phyloP scores from a whole-genome alignment of 1,139 yeast genomes.

The Suhomyces kunorum region DNA sequence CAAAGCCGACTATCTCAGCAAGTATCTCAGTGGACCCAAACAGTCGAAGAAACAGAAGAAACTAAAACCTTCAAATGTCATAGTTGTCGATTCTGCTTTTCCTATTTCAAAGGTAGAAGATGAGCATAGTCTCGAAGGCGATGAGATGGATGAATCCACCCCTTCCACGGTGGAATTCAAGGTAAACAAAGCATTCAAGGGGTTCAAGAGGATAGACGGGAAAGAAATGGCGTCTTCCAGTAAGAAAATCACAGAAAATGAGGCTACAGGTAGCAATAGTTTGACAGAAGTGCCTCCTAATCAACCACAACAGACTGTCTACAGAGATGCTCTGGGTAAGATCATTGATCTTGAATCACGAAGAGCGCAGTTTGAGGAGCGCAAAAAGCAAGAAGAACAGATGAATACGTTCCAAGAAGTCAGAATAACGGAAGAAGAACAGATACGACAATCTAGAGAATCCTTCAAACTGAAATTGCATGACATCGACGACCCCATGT shows the following conservation, averaged over 20 bases:
- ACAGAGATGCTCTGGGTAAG: constrained; percentile 62
- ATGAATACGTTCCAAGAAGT: constrained; percentile 38
- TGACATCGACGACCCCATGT: constrained; percentile 69
- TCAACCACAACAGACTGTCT: constrained; percentile 44
- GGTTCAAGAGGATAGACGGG: constrained; percentile 44
- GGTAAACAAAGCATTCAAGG: constrained; percentile 23
- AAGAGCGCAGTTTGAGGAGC: constrained; percentile 27
- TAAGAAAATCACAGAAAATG: background rate
- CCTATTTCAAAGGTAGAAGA: constrained; percentile 6
- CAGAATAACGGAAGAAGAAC: constrained; percentile 39
- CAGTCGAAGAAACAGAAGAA: constrained; percentile 23
- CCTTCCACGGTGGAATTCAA: constrained; percentile 24
- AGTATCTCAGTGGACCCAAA: constrained; percentile 38
- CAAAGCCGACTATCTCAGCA: constrained; percentile 53
- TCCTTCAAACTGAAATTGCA: constrained; percentile 29
- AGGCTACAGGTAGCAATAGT: too few relatives aligned
- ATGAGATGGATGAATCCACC: constrained; percentile 27
- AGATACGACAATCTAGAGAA: constrained; percentile 23
- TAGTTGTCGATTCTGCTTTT: constrained; percentile 20
- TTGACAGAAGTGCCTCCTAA: background rate
- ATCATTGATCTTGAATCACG: constrained; percentile 43
- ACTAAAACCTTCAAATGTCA: constrained; percentile 14
- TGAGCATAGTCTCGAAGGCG: constrained; percentile 9
- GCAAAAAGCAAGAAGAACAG: constrained; percentile 27
- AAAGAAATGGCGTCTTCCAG: constrained; percentile 11